Evolutionary conservation across 768 basidiomycete genomes (phyloP).

Genomic region (Tricholoma sp.): DNA sequence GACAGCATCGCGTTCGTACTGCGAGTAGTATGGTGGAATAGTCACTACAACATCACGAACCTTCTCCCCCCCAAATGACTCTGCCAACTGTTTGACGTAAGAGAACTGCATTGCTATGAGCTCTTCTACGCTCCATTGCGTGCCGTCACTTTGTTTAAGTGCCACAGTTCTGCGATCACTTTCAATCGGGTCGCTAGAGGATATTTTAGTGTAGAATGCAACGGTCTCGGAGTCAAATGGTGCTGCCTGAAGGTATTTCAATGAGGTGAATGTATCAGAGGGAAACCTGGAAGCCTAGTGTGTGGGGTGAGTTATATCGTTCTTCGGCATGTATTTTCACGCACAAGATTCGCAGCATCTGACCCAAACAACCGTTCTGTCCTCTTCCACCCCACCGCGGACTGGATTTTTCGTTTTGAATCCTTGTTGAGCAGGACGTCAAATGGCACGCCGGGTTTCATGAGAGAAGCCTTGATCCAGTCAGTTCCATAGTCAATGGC

Average conservation of each 20-base stretch:
- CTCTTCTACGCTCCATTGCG: conserved; percentile 82
- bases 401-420: conserved; percentile 92
- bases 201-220: conserved; percentile 54
- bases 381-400: conserved; percentile 88
- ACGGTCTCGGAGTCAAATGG: conserved; percentile 55
- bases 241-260: conserved; percentile 80
- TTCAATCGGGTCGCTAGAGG: conserved; percentile 44
- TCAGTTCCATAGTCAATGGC: conserved; percentile 99
- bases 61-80: conserved; percentile 65
- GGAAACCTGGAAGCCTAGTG: conserved; percentile 88
- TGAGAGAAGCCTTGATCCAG: conserved; percentile 93
- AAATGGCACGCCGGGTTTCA: conserved; percentile 92
- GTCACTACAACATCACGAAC: conserved; percentile 84
- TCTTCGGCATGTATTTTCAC: conserved; percentile 25
- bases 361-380: conserved; percentile 84
- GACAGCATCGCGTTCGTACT: conserved; percentile 88
- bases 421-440: conserved; percentile 96
- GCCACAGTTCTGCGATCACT: conserved; percentile 58
- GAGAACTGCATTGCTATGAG: conserved; percentile 91
- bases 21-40: conserved; percentile 86
- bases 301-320: neutral
- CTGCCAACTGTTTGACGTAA: conserved; percentile 86
- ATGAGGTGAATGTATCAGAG: conserved; percentile 73
- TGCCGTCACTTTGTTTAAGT: conserved; percentile 54
- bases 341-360: conserved; percentile 84